Evolutionary conservation across 148 eudicot species (phyloP).

Genomic region (Simmondsia chinensis): DNA sequence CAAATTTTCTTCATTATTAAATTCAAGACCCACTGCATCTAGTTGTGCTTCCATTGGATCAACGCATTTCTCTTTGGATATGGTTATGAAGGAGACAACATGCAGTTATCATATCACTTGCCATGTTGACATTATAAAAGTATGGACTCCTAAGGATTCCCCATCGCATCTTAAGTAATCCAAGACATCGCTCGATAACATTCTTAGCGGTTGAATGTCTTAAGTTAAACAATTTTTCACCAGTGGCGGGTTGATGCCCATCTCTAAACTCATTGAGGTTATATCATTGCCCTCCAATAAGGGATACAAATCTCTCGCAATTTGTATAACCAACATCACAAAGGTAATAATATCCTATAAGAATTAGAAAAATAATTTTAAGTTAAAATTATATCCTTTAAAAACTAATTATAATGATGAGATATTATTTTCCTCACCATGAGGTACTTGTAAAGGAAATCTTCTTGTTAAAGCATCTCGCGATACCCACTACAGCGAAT

Average conservation of each 20-base stretch:
- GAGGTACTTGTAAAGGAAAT: too few species aligned
- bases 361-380: neutral
- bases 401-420: conserved; percentile 7
- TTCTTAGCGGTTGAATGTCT: conserved; percentile 1
- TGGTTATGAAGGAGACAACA: conserved; percentile 7
- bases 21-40: conserved; percentile 4
- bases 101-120: conserved; percentile 7
- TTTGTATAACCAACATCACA: conserved; percentile 11
- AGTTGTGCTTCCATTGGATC: conserved; percentile 3
- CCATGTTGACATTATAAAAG: neutral
- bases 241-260: conserved; percentile 2
- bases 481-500: neutral
- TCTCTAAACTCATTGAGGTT: conserved; percentile 11
- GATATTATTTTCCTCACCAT: too few species aligned
- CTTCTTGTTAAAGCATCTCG: conserved; percentile 5
- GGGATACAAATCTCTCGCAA: conserved; percentile 5
- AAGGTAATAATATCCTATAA: conserved; percentile 4
- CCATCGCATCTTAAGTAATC: conserved; percentile 5
- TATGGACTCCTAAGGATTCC: conserved; percentile 5
- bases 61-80: conserved; percentile 5
- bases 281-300: conserved; percentile 5
- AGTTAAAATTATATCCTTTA: neutral
- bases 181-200: conserved; percentile 7
- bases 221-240: conserved; percentile 2
- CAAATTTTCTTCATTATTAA: neutral